Percentiles rank a stretch among this genome's conserved stretches.
phyloP scores from a whole-genome alignment of 345 rosid species.

The Melaleuca quinquenervia region DNA sequence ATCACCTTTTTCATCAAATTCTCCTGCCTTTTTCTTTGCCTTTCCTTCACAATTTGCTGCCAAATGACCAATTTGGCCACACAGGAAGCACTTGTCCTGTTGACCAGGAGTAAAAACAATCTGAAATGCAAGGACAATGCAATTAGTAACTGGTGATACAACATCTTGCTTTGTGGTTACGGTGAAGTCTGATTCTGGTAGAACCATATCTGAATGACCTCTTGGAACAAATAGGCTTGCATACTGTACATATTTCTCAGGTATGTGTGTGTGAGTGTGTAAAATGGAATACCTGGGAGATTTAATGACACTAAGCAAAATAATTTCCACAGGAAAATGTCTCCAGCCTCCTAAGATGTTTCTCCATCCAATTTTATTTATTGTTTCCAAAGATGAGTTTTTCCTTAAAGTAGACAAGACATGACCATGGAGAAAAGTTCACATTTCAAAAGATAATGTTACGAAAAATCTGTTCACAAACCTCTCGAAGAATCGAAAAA shows the following conservation, averaged over 20 bases:
- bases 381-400: background rate
- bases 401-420: background rate
- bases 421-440: background rate
- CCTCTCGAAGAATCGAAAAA: constrained; percentile 97
- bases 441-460: background rate
- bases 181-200: background rate
- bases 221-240: background rate
- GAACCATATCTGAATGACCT: background rate
- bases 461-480: constrained; percentile 5
- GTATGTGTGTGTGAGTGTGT: background rate
- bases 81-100: constrained; percentile 81
- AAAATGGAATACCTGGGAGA: background rate
- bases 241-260: background rate
- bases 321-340: background rate
- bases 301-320: background rate
- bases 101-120: constrained; percentile 67
- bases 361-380: background rate
- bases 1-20: constrained; percentile 91
- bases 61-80: constrained; percentile 94
- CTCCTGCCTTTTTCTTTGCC: constrained; percentile 76
- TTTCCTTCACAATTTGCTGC: constrained; percentile 87
- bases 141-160: background rate
- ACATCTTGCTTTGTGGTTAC: background rate
- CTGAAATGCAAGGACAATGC: constrained; percentile 16
- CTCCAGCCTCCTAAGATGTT: background rate